Percentiles rank a stretch among this genome's conserved stretches.
Evolutionary conservation across 73 alveolate species (phyloP).

Genomic region (Uronychia setigera): DNA sequence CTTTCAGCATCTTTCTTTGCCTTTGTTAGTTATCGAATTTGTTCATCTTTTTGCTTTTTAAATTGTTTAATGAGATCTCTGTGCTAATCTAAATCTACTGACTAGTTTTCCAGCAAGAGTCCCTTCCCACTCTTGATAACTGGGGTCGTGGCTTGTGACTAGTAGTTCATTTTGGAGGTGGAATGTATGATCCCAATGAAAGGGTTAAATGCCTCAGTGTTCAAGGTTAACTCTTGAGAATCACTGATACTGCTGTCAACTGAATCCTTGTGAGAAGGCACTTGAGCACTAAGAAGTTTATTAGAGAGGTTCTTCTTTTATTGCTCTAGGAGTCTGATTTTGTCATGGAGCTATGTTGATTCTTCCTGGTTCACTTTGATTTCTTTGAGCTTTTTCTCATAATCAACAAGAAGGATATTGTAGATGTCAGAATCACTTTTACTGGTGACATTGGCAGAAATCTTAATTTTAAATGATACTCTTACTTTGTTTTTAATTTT

Average conservation of each 20-base stretch:
- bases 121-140: background rate
- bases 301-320: background rate
- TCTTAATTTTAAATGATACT: constrained; percentile 91
- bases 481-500: constrained; percentile 94
- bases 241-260: no score
- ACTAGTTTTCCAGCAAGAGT: background rate
- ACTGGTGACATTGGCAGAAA: constrained; percentile 34
- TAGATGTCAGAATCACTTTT: constrained; percentile 34
- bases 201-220: background rate
- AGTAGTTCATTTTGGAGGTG: background rate
- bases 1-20: background rate
- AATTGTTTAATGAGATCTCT: background rate
- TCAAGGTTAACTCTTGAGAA: no score
- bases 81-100: background rate
- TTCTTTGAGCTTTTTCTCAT: constrained; percentile 32
- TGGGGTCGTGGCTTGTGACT: background rate
- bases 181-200: background rate
- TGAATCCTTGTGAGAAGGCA: background rate
- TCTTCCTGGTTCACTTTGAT: background rate
- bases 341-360: background rate
- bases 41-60: background rate
- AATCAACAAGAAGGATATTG: constrained; percentile 29
- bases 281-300: background rate
- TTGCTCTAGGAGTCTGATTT: background rate
- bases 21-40: background rate